These are phyloP conservation scores for Russula compacta DNA, from an alignment of 768 basidiomycete genomes.

Conservation along the genomic window DNA sequence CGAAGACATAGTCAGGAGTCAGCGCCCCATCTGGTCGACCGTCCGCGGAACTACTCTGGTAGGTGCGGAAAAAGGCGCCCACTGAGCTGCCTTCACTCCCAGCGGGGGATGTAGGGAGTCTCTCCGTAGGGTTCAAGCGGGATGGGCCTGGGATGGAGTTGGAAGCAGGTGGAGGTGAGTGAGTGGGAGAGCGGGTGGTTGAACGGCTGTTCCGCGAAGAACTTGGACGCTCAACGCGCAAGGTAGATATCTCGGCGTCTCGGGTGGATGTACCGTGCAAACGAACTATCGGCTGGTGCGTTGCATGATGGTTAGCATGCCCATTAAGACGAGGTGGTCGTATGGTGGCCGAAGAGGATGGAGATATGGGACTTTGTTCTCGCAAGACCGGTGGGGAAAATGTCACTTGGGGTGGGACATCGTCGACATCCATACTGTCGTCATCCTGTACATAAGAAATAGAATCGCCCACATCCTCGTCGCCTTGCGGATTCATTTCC, in stretches of 20 bases:
- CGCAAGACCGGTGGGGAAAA: constrained; percentile 6
- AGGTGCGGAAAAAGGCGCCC: constrained; percentile 51
- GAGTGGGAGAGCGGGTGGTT: constrained; percentile 18
- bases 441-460: constrained; percentile 35
- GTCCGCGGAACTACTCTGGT: constrained; percentile 28
- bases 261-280: constrained; percentile 28
- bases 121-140: constrained; percentile 38
- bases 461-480: constrained; percentile 53
- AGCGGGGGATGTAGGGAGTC: constrained; percentile 41
- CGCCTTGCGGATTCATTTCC: constrained; percentile 35
- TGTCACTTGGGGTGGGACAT: constrained; percentile 25
- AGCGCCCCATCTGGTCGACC: constrained; percentile 39
- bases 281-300: neutral
- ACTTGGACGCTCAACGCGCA: constrained; percentile 17
- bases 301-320: constrained; percentile 3
- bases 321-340: constrained; percentile 13
- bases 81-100: constrained; percentile 52
- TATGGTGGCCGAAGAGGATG: neutral
- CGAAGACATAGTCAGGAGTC: constrained; percentile 66
- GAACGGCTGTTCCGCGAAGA: constrained; percentile 28
- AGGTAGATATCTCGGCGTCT: constrained; percentile 30
- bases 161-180: constrained; percentile 21
- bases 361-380: constrained; percentile 2
- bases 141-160: constrained; percentile 31
- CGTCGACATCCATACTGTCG: constrained; percentile 27